Base-by-base conservation (phyloP, 176 grass and related monocot species). In the Eremochloa ophiuroides region DNA sequence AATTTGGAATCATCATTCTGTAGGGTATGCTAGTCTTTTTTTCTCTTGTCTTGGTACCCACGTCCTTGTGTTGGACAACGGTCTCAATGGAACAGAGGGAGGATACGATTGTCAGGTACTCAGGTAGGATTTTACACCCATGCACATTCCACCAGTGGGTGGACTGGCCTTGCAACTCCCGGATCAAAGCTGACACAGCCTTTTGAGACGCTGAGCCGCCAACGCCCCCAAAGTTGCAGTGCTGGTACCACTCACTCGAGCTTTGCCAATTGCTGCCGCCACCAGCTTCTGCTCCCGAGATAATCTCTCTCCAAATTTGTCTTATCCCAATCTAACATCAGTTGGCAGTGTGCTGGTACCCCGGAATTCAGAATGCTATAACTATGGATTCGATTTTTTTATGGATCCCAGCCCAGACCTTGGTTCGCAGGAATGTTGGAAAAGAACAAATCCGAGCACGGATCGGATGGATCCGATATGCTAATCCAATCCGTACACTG, bases 171-270 rank as follows among this genome's bases (percentile, higher is more conserved):
- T 13, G 62, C 37, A 23, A 10, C 51, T 55, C 51, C 51, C 51
- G 51, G 20, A 35, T 31, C 51, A 78, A 85, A 78, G 66, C 82
- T 78, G 74, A 47, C 38, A 69, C 1, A 14, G 14, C 29, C 66
- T 85, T 85, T 74, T 62, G 55, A 56, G 51, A 1, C 22, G 51
- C 51, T 56, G 51, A 59, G 4, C 23, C 10, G 55, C 55, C 55
- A 59, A 59, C n/a, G 9, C 55, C 4, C 53, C n/a, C 10, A 59
- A 26, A 59, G n/a, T 58, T 58, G n/a, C 74, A 62, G 75, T 5
- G 14, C 22, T 16, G 33, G 66, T 18, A 25, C 74, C 75, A 69
- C 38, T 46, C 75, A 69, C 38, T 46, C n/a, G 30, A 43, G 63
- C 38, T 17, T 58, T 58, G 37, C 6, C 37, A 40, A 18, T 23